Evolutionary conservation across 1,284 basidiomycete species (phyloP).

Genomic region (Naganishia cerealis): DNA sequence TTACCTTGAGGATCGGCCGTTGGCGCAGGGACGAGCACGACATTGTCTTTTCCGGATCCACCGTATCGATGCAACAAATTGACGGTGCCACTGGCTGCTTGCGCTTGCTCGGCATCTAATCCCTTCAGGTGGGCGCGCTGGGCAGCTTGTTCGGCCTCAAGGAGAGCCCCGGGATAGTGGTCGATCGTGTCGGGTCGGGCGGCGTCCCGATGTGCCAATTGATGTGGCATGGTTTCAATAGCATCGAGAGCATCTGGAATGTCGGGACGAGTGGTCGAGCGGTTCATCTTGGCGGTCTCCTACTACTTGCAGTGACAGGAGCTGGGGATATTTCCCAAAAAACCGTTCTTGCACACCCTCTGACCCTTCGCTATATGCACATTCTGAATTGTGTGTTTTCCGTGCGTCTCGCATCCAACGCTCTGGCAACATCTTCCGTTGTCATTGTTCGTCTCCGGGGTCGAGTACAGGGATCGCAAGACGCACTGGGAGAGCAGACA

Average conservation of each 20-base stretch:
- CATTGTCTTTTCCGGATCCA: slow-evolving; percentile 2
- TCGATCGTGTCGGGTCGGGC: slow-evolving; percentile 9
- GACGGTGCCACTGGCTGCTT: slow-evolving; percentile 9
- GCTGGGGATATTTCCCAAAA: not conserved
- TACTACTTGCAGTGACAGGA: slow-evolving; percentile 17
- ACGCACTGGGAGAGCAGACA: too few species aligned
- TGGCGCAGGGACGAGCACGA: slow-evolving; percentile 9
- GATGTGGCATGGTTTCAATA: slow-evolving; percentile 1
- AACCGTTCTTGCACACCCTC: not conserved
- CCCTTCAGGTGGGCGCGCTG: slow-evolving; percentile 7
- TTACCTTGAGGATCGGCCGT: slow-evolving; percentile 19
- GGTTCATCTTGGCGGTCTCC: slow-evolving; percentile 5
- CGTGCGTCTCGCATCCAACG: too few species aligned
- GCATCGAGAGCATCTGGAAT: not conserved
- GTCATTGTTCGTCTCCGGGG: too few species aligned
- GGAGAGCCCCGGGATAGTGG: slow-evolving; percentile 3
- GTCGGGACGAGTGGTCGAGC: not conserved
- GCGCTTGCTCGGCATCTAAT: slow-evolving; percentile 6
- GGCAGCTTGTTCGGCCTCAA: slow-evolving; percentile 3
- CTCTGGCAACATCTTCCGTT: too few species aligned
- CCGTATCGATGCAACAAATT: slow-evolving; percentile 17
- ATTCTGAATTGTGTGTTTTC: not conserved
- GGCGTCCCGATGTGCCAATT: not conserved
- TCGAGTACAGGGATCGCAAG: too few species aligned
- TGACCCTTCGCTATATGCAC: not conserved